Evolutionary conservation across 2,329 filamentous ascomycete genomes (phyloP).

Genomic region (Penicillium nordicum): DNA sequence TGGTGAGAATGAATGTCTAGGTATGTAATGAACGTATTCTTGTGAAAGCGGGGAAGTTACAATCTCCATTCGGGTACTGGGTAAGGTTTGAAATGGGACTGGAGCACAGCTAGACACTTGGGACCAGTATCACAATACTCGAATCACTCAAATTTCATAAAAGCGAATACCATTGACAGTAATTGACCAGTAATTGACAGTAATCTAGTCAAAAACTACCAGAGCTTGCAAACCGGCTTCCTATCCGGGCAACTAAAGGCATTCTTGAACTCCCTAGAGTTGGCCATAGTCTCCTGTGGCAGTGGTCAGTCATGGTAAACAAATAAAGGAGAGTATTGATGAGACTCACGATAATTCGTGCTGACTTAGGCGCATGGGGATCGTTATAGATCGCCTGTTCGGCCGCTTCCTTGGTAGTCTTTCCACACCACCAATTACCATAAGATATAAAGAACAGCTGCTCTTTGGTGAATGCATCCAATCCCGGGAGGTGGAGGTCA

Average conservation of each 20-base stretch:
- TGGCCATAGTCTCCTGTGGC: slow-evolving; percentile 57
- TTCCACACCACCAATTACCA: slow-evolving; percentile 65
- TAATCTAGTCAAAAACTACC: slow-evolving; percentile 46
- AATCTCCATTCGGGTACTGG: background rate
- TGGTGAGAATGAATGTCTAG: background rate
- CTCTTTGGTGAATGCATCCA: slow-evolving; percentile 62
- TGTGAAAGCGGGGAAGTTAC: background rate
- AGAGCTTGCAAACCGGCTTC: slow-evolving; percentile 66
- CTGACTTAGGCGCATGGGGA: slow-evolving; percentile 62
- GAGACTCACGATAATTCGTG: slow-evolving; percentile 50
- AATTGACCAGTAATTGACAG: background rate
- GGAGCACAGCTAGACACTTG: background rate
- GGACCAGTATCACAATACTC: background rate
- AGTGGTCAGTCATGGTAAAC: background rate
- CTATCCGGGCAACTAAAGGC: slow-evolving; percentile 64
- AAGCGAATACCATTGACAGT: background rate
- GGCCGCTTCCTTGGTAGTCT: slow-evolving; percentile 57
- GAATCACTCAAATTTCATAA: background rate
- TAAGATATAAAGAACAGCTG: slow-evolving; percentile 68
- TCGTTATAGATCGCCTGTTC: slow-evolving; percentile 60
- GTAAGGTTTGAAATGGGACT: background rate
- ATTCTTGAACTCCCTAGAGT: slow-evolving; percentile 65
- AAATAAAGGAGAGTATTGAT: background rate
- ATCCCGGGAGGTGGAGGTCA: slow-evolving; percentile 56
- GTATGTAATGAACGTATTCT: background rate